Evolutionary conservation across 225 moss, liverwort and hornwort species (phyloP), one percentile per base, ranked within the genome.

Genomic region (Polytrichum commune): DNA sequence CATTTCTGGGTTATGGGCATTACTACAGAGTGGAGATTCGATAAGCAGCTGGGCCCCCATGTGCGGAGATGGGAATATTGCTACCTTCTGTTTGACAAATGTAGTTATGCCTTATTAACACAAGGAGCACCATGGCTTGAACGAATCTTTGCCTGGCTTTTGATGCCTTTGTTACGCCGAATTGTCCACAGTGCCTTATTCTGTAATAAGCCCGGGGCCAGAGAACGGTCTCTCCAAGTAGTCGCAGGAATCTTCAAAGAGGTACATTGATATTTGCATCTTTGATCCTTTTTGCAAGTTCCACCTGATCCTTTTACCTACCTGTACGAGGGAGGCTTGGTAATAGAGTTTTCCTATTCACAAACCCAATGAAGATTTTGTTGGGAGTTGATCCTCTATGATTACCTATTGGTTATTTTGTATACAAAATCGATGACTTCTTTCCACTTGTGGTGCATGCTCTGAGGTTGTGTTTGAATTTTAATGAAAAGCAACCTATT

Each of bases 61-160:
- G 90, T 93, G 80, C 92, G 96, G 67, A 84, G 96, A 0, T 96
- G 93, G 96, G 87, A 81, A 16, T 96, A 89, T 19, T 93, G 92
- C 84, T 80, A 93, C 68, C 83, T 96, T 66, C 74, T 96, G 1
- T 93, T 96, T 72, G 85, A 92, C 65, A 79, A 78, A 27, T 86
- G 80, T 58, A 91, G 92, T 79, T 92, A 82, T 60, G 10, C 64
- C 26, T 55, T 96, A 69, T 72, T 96, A 72, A 85, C 93, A 0
- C 79, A 86, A 84, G 93, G 96, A 65, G 79, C 90, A 23, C 81
- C 96, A 0, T 10, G 81, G 38, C 62, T 82, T 78, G 93, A 96
- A 75, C 79, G 82, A 64, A 29, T 79, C 3, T 32, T 88, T 73
- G 92, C 89, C 35, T 96, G 92, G 92, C 30, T 84, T 55, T 62